These are phyloP conservation scores for Grigorovia transvaalensis DNA, from an alignment of 805 yeast species.

Conservation along the genomic window DNA sequence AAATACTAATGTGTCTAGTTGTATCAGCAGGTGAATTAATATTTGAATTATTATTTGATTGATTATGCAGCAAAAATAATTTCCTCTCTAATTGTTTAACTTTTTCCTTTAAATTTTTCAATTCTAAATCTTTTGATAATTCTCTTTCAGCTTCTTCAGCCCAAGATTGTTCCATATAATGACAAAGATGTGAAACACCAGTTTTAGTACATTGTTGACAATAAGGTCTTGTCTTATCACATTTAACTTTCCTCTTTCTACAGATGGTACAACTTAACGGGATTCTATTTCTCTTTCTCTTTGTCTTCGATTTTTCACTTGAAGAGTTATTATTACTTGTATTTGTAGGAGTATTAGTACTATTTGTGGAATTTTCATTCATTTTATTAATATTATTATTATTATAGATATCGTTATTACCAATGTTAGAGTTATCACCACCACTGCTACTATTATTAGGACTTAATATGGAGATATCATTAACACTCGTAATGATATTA, in stretches of 20 bases:
- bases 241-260: constrained; percentile 40
- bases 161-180: constrained; percentile 52
- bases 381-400: neutral
- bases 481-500: neutral
- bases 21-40: constrained; percentile 1
- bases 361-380: neutral
- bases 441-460: neutral
- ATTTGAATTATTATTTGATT: constrained; percentile 7
- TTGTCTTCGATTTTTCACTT: constrained; percentile 10
- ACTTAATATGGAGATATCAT: neutral
- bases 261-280: constrained; percentile 41
- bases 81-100: constrained; percentile 43
- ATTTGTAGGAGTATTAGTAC: neutral
- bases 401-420: neutral
- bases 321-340: no score
- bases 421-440: neutral
- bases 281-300: constrained; percentile 37
- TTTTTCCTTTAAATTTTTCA: constrained; percentile 46
- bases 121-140: constrained; percentile 36
- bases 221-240: constrained; percentile 43
- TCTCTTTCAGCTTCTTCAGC: constrained; percentile 41
- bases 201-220: constrained; percentile 48
- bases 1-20: neutral
- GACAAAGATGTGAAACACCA: constrained; percentile 48
- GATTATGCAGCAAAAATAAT: constrained; percentile 26